Base-by-base conservation (phyloP, 2,329 filamentous ascomycete species). In the Xylaria sp. region DNA sequence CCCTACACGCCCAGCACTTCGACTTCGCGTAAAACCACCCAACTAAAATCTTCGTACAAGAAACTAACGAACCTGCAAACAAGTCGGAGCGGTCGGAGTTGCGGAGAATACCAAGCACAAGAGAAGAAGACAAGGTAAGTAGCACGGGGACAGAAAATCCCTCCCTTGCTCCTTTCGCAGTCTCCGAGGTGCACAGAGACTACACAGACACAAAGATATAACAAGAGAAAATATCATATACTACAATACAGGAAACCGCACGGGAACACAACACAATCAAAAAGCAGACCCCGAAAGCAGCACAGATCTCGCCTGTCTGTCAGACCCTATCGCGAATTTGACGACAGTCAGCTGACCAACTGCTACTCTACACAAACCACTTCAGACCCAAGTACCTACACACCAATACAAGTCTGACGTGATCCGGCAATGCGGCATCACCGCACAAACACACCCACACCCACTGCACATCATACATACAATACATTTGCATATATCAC, bases 291-390 rank as follows among this genome's bases (percentile, higher is more conserved):
- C 23, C 23, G 9, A 35, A 46, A 21, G 21, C n/a, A 25, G 42
- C 57, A 49, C 17, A 46, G 43, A 21, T 40, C 60, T 60, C 49
- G 23, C 51, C 38, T 56, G 38, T 25, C 25, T 31, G 28, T 31
- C 28, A 31, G 17, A 25, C 17, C 37, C 45, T 54, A 63, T 63
- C 38, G 57, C 19, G 25, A 31, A 47, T 46, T 47, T 47, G 21
- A 15, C 28, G 12, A 53, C 23, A 19, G 52, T 60, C 61, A 60
- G 57, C 57, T 57, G 46, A 60, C 52, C 17, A n/a, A n/a, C n/a
- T n/a, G n/a, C n/a, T n/a, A n/a, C n/a, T n/a, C n/a, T n/a, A n/a
- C n/a, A n/a, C n/a, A n/a, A n/a, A n/a, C n/a, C n/a, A n/a, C n/a
- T n/a, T n/a, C n/a, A n/a, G n/a, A n/a, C n/a, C n/a, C n/a, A n/a